Conservation (phyloP, 352 stramenopile genomes). For the Globisporangium takayamanum region DNA sequence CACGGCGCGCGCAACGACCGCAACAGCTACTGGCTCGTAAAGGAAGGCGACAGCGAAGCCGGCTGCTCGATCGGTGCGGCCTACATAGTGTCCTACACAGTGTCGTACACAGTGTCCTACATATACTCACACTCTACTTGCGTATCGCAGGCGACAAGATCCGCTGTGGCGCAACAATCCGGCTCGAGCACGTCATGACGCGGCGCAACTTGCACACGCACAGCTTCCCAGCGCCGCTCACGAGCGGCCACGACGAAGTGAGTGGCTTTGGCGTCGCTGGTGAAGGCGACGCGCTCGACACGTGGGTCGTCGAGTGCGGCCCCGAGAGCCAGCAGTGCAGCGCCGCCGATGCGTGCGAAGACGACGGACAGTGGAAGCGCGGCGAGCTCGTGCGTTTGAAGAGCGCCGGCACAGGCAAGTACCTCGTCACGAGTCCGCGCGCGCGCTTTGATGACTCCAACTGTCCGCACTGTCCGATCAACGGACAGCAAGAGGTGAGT, state of each 20-base stretch:
- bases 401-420: slow-evolving; percentile 41
- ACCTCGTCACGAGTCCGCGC: slow-evolving; percentile 40
- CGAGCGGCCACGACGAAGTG: slow-evolving; percentile 53
- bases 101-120: background rate
- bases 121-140: background rate
- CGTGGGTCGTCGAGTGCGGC: slow-evolving; percentile 69
- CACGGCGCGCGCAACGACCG: slow-evolving; percentile 65
- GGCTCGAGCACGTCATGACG: slow-evolving; percentile 70
- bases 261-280: slow-evolving; percentile 77
- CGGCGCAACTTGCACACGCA: slow-evolving; percentile 80
- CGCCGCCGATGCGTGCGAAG: slow-evolving; percentile 54
- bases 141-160: slow-evolving; percentile 39
- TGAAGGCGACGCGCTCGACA: slow-evolving; percentile 62
- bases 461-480: slow-evolving; percentile 77
- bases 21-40: slow-evolving; percentile 86
- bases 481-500: slow-evolving; percentile 83
- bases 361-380: slow-evolving; percentile 71
- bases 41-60: slow-evolving; percentile 49
- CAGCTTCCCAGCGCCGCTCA: slow-evolving; percentile 60
- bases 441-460: slow-evolving; percentile 74
- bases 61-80: slow-evolving; percentile 33
- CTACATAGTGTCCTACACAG: too few species aligned
- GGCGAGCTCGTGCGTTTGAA: slow-evolving; percentile 65
- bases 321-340: slow-evolving; percentile 67
- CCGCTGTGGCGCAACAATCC: slow-evolving; percentile 53